These are phyloP conservation scores for Pseudozyma flocculosa DNA, from an alignment of 1,284 basidiomycete species.

Conservation along the genomic window DNA sequence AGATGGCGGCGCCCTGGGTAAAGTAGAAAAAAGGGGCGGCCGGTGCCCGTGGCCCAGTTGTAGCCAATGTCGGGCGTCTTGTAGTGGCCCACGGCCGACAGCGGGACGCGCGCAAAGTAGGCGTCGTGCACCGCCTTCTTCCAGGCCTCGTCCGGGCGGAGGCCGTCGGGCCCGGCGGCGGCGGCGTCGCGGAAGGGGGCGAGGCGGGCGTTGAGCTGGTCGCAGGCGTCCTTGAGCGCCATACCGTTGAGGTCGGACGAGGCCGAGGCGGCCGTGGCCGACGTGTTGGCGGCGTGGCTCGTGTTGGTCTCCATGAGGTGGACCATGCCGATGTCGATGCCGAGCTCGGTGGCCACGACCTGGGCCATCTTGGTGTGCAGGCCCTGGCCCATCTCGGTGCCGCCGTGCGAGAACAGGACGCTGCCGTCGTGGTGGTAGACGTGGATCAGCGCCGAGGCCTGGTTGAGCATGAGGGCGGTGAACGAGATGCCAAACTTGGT, in stretches of 20 bases:
- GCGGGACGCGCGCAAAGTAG: constrained; percentile 55
- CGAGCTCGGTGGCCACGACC: constrained; percentile 57
- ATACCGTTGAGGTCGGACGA: constrained; percentile 45
- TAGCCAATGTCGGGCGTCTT: constrained; percentile 57
- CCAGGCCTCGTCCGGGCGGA: constrained; percentile 34
- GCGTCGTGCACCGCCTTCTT: constrained; percentile 52
- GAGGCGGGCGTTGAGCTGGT: constrained; percentile 56
- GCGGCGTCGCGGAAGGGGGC: constrained; percentile 24
- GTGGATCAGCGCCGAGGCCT: constrained; percentile 57
- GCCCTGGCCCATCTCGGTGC: constrained; percentile 56
- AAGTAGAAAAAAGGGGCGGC: constrained; percentile 55
- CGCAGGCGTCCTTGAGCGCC: constrained; percentile 57
- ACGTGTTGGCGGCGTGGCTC: constrained; percentile 55
- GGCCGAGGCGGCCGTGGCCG: constrained; percentile 52
- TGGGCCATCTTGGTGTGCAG: constrained; percentile 58
- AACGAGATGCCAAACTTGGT: constrained; percentile 59
- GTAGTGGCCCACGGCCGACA: constrained; percentile 57
- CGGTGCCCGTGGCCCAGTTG: constrained; percentile 49
- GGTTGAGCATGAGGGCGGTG: constrained; percentile 56
- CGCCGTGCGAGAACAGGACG: constrained; percentile 51
- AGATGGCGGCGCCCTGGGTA: constrained; percentile 51
- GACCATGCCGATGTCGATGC: constrained; percentile 49
- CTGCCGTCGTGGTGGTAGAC: constrained; percentile 57
- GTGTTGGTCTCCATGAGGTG: constrained; percentile 54
- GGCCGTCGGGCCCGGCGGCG: constrained; percentile 22